Conservation (phyloP, 345 rosid genomes). For the Populus alba region DNA sequence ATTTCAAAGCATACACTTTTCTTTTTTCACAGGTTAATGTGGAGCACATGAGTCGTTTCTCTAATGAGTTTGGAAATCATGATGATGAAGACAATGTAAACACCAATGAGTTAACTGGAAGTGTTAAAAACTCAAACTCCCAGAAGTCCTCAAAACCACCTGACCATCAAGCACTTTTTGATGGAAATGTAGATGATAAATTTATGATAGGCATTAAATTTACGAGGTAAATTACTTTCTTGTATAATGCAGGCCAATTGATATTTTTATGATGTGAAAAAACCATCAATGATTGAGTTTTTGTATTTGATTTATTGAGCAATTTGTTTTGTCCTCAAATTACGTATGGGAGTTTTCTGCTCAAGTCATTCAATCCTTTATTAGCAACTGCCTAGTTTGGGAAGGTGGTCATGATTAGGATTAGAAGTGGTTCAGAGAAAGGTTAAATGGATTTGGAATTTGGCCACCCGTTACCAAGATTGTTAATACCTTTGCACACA, state of each 20-base stretch:
- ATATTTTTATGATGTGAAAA: background rate
- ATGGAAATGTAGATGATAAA: slow-evolving; percentile 65
- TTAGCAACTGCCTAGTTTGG: no score
- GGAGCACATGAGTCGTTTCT: slow-evolving; percentile 73
- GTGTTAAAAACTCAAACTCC: slow-evolving; percentile 26
- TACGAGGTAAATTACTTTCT: slow-evolving; percentile 58
- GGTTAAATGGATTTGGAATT: no score
- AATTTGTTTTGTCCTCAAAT: background rate
- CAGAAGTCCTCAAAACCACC: slow-evolving; percentile 72
- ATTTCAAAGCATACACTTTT: background rate
- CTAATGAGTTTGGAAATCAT: slow-evolving; percentile 67
- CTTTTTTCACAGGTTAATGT: slow-evolving; percentile 62
- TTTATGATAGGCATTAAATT: slow-evolving; percentile 88
- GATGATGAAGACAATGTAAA: slow-evolving; percentile 44
- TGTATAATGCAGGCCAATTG: background rate
- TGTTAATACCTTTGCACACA: no score
- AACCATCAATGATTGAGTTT: background rate
- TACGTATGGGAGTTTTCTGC: no score
- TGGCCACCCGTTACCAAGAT: no score
- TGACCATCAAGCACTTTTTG: slow-evolving; percentile 80
- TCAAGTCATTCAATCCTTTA: no score
- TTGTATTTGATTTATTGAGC: background rate
- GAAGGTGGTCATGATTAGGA: no score
- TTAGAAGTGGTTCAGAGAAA: no score
- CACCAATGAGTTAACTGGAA: slow-evolving; percentile 19